Evolutionary conservation across 2,329 filamentous ascomycete species (phyloP).

Genomic region (Clarireedia hainanense): DNA sequence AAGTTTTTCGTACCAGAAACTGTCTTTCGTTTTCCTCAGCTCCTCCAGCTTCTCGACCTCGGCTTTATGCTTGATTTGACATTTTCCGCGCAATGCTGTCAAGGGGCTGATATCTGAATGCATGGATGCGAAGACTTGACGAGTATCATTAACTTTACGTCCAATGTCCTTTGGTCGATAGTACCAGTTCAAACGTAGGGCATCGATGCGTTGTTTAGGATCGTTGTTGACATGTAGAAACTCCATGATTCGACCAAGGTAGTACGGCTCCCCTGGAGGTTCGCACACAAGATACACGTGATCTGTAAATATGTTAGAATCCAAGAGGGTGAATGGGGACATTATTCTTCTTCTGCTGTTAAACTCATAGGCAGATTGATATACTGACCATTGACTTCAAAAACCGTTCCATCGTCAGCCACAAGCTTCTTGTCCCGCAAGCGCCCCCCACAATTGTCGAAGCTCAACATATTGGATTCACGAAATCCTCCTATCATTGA

Average conservation of each 20-base stretch:
- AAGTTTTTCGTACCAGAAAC: slow-evolving; percentile 95
- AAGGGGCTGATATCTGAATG: slow-evolving; percentile 94
- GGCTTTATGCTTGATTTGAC: slow-evolving; percentile 78
- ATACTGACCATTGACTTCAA: slow-evolving; percentile 75
- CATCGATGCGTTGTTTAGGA: slow-evolving; percentile 65
- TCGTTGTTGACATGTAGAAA: slow-evolving; percentile 81
- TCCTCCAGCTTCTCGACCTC: slow-evolving; percentile 77
- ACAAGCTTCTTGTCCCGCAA: slow-evolving; percentile 71
- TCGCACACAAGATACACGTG: slow-evolving; percentile 96
- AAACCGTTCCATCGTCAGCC: slow-evolving; percentile 82
- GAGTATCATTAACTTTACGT: slow-evolving; percentile 82
- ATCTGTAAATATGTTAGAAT: slow-evolving; percentile 39
- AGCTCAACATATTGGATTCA: slow-evolving; percentile 83
- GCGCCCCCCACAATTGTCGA: slow-evolving; percentile 61
- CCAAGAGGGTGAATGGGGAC: slow-evolving; percentile 5
- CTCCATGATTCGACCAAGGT: slow-evolving; percentile 96
- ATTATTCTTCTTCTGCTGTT: not conserved
- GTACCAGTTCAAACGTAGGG: slow-evolving; percentile 94
- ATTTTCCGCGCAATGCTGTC: slow-evolving; percentile 87
- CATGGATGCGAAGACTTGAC: slow-evolving; percentile 93
- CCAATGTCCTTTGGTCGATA: slow-evolving; percentile 95
- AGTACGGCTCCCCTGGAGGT: slow-evolving; percentile 95
- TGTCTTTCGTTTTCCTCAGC: slow-evolving; percentile 77
- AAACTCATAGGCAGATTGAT: not conserved
- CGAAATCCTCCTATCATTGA: slow-evolving; percentile 25